phyloP scores from a whole-genome alignment of 495 filamentous ascomycete species.

The Bacidia gigantensis region DNA sequence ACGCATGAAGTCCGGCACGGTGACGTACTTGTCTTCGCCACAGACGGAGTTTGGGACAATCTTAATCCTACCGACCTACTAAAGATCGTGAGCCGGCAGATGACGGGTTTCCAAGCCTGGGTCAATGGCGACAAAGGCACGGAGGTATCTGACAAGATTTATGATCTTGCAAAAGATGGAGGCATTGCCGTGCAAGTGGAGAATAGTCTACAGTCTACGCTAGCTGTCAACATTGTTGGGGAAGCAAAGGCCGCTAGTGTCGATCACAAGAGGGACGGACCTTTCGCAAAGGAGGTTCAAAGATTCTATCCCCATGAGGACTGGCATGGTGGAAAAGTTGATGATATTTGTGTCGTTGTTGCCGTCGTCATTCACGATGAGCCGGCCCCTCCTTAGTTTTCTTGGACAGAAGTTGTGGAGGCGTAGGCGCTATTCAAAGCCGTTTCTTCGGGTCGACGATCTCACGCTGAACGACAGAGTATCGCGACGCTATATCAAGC shows the following conservation, averaged over 20 bases:
- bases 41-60: conserved; percentile 95
- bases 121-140: conserved; percentile 40
- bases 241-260: conserved; percentile 76
- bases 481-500: no score
- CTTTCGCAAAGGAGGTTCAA: conserved; percentile 89
- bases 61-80: conserved; percentile 81
- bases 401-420: no score
- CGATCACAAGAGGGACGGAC: conserved; percentile 66
- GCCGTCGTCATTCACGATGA: conserved; percentile 48
- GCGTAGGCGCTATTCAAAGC: no score
- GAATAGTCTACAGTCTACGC: conserved; percentile 50
- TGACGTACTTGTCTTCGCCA: conserved; percentile 81
- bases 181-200: conserved; percentile 23
- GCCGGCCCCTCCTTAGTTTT: neutral
- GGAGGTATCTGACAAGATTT: conserved; percentile 40
- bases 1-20: conserved; percentile 67
- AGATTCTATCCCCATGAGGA: conserved; percentile 69
- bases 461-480: no score
- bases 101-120: conserved; percentile 66
- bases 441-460: no score
- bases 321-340: conserved; percentile 78
- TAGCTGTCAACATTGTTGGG: conserved; percentile 61
- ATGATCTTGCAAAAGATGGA: conserved; percentile 35
- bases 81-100: conserved; percentile 57
- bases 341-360: conserved; percentile 77